These are phyloP conservation scores for Rhizoctonia solani DNA, from an alignment of 1,284 basidiomycete genomes.

Conservation along the genomic window DNA sequence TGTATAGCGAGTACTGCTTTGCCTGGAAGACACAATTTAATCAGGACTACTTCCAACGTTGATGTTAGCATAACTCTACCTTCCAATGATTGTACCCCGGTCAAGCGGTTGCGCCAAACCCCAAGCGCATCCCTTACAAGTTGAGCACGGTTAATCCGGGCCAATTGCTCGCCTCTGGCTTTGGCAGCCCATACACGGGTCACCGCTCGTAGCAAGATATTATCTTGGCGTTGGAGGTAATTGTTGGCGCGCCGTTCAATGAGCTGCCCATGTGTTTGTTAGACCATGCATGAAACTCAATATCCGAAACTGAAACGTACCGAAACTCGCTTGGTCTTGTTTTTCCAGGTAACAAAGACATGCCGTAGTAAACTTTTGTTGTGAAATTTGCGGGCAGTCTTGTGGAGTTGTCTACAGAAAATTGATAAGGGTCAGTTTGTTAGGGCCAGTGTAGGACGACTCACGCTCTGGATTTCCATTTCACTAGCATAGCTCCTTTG, in stretches of 20 bases:
- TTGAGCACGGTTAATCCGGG: conserved; percentile 56
- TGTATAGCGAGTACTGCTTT: conserved; percentile 1
- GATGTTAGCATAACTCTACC: too few species aligned
- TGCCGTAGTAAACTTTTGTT: conserved; percentile 53
- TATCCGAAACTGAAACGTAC: conserved; percentile 48
- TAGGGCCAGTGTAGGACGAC: not conserved
- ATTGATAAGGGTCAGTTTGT: not conserved
- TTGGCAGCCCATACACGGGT: conserved; percentile 73
- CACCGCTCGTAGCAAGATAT: conserved; percentile 64
- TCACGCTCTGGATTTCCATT: conserved; percentile 38
- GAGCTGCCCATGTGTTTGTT: too few species aligned
- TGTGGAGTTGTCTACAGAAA: conserved; percentile 51
- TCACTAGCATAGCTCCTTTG: conserved; percentile 4
- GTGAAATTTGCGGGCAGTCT: conserved; percentile 52
- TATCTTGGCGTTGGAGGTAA: conserved; percentile 63
- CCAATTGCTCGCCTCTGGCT: conserved; percentile 65
- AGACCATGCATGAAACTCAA: not conserved
- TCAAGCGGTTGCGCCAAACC: conserved; percentile 58
- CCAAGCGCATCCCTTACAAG: conserved; percentile 55
- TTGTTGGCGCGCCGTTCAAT: conserved; percentile 62
- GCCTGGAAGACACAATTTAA: not conserved
- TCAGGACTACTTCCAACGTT: too few species aligned
- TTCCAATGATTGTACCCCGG: conserved; percentile 12
- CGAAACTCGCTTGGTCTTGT: conserved; percentile 53
- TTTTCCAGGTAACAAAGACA: conserved; percentile 60